Base-by-base conservation (phyloP, 2,329 filamentous ascomycete genomes). In the Fusarium sp. region DNA sequence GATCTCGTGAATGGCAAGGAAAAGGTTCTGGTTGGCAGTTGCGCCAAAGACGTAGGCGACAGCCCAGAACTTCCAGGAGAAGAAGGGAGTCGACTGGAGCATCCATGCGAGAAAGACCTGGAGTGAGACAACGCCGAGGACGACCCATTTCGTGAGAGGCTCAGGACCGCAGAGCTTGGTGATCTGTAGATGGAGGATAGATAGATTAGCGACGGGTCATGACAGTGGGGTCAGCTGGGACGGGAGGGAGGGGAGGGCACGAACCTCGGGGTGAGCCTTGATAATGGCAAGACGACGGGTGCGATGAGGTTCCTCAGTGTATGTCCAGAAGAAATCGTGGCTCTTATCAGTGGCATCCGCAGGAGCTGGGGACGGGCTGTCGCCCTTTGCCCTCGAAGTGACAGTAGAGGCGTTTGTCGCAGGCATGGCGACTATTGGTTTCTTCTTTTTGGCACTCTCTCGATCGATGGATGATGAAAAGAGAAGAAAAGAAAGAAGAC, bases 1-100 rank as follows among this genome's bases (percentile, higher is more conserved):
- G 78, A 99, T 98, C 81, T 99, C 96, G 82, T 99, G 96, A 76
- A 99, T 99, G 60, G 96, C 94, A 40, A 99, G 89, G 83, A 99
- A 99, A 49, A 98, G 88, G 80, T 99, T 99, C 84, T 99, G 96
- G 84, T 98, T 99, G 54, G 95, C 90, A 0, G 96, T 98, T 29
- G 96, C 96, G 58, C 96, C 96, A 66, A 99, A 85, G 54, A 97
- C 82, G 80, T 99, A 99, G 67, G 93, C 94, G 0, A 94, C 91
- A 56, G 90, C 84, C 84, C 96, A 90, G 83, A 96, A 97, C 68
- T 85, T 88, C 87, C 89, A 92, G 60, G 93, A 96, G 74, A 95
- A 86, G 76, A 98, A 89, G 17, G 93, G 81, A 3, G 91, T 91
- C 75, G 94, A 83, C 66, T 89, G 89, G 27, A 99, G 88, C 55